A percentile compares a stretch with the other conserved stretches of the same genome.
Evolutionary conservation across 2,329 filamentous ascomycete genomes (phyloP).

Genomic region (Trichophyton verrucosum): DNA sequence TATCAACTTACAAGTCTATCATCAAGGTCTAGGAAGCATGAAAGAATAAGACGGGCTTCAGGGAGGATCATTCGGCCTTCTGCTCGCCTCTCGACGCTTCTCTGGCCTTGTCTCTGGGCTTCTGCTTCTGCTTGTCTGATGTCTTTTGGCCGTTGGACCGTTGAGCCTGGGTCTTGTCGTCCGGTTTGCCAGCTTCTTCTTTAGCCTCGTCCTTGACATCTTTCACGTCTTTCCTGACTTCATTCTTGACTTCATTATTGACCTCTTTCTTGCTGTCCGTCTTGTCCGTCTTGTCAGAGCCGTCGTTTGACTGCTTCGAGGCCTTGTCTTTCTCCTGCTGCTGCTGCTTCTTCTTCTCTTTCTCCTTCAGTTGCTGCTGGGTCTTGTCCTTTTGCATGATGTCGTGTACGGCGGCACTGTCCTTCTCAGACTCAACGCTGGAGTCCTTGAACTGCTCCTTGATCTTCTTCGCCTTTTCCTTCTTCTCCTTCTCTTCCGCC

Average conservation of each 20-base stretch:
- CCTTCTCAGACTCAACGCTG: conserved; percentile 74
- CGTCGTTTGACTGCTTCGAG: no score
- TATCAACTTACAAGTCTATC: not conserved
- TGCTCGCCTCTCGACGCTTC: not conserved
- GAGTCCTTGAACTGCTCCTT: conserved; percentile 69
- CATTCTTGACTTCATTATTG: not conserved
- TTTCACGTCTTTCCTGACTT: not conserved
- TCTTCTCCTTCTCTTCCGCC: conserved; percentile 62
- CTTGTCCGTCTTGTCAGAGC: no score
- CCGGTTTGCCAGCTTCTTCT: not conserved
- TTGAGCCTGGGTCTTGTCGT: not conserved
- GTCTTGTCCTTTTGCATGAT: conserved; percentile 45
- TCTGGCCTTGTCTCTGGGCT: not conserved
- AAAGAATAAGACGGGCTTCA: not conserved
- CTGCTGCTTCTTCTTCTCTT: not conserved
- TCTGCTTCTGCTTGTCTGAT: not conserved
- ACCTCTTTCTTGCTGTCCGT: not conserved
- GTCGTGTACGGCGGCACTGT: conserved; percentile 67
- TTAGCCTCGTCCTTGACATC: not conserved
- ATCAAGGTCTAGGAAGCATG: not conserved
- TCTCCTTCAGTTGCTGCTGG: conserved; percentile 21
- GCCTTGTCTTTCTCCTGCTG: no score
- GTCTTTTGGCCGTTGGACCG: not conserved
- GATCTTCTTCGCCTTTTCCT: conserved; percentile 62
- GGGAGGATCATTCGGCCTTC: not conserved